Conservation (phyloP, 106 monocot species). For the Apostasia shenzhenica region DNA sequence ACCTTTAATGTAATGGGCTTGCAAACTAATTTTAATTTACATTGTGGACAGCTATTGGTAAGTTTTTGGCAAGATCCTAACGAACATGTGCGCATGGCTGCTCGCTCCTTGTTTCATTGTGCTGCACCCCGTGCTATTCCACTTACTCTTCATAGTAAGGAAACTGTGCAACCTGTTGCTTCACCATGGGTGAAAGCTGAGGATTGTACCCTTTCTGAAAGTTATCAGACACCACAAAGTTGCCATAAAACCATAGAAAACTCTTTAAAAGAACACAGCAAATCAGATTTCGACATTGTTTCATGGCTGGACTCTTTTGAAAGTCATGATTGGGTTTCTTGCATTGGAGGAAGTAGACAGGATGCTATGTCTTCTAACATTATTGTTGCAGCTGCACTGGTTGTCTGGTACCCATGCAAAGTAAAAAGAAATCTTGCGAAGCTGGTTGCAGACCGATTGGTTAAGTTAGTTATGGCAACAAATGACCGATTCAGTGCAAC, state of each 20-base stretch:
- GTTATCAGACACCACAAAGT: slow-evolving; percentile 4
- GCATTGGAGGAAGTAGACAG: slow-evolving; percentile 75
- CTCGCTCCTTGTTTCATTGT: slow-evolving; percentile 96
- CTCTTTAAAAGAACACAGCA: background rate
- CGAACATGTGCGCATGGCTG: slow-evolving; percentile 98
- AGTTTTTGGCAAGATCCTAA: slow-evolving; percentile 99
- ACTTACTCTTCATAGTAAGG: slow-evolving; percentile 37
- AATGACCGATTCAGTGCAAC: slow-evolving; percentile 90
- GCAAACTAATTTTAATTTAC: slow-evolving; percentile 12
- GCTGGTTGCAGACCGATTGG: slow-evolving; percentile 55
- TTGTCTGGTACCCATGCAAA: slow-evolving; percentile 97
- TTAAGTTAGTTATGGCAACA: slow-evolving; percentile 89
- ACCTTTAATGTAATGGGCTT: background rate
- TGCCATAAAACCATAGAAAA: slow-evolving; percentile 1
- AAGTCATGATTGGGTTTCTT: slow-evolving; percentile 81
- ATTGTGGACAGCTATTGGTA: slow-evolving; percentile 55
- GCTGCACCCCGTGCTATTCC: slow-evolving; percentile 92
- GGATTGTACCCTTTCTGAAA: slow-evolving; percentile 13
- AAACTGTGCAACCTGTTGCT: slow-evolving; percentile 12
- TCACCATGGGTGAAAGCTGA: slow-evolving; percentile 18
- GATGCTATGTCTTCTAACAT: slow-evolving; percentile 87
- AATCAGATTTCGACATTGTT: slow-evolving; percentile 30
- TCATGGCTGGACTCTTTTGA: slow-evolving; percentile 89
- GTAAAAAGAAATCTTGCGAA: slow-evolving; percentile 57
- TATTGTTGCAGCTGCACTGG: slow-evolving; percentile 86